These are phyloP conservation scores for Purpureocillium takamizusanense DNA, from an alignment of 2,329 filamentous ascomycete genomes.

Conservation along the genomic window DNA sequence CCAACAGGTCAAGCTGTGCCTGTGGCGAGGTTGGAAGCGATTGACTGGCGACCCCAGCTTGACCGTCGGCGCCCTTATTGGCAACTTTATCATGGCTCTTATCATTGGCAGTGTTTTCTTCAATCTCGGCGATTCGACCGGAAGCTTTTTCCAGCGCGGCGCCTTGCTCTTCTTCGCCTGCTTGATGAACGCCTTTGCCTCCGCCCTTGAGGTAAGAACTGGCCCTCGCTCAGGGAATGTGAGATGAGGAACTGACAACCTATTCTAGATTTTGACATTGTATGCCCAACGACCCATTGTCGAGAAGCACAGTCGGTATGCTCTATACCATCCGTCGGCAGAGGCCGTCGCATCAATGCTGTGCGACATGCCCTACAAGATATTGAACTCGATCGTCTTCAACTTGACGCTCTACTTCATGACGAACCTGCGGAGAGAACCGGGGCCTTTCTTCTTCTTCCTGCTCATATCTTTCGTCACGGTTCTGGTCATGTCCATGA, in stretches of 20 bases:
- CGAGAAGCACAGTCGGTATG: conserved; percentile 80
- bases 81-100: conserved; percentile 67
- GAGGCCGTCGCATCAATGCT: conserved; percentile 86
- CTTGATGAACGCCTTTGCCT: conserved; percentile 76
- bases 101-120: conserved; percentile 77
- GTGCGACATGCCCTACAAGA: conserved; percentile 71
- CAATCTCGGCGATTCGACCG: conserved; percentile 56
- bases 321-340: conserved; percentile 80
- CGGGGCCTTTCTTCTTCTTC: conserved; percentile 80
- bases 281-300: conserved; percentile 88
- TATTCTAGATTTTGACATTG: conserved; percentile 60
- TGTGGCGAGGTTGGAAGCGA: conserved; percentile 72
- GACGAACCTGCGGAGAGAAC: conserved; percentile 66
- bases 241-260: not conserved
- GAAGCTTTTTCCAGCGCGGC: conserved; percentile 70
- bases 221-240: not conserved
- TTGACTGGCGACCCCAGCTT: conserved; percentile 69
- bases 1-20: conserved; percentile 70
- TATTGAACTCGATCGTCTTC: conserved; percentile 65
- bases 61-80: conserved; percentile 58
- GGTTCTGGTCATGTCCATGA: conserved; percentile 74
- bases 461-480: conserved; percentile 65
- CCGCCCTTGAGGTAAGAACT: conserved; percentile 56
- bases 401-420: conserved; percentile 82
- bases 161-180: conserved; percentile 82